These are phyloP conservation scores for Leccinum incarnatum DNA, from an alignment of 768 basidiomycete genomes.

Conservation along the genomic window DNA sequence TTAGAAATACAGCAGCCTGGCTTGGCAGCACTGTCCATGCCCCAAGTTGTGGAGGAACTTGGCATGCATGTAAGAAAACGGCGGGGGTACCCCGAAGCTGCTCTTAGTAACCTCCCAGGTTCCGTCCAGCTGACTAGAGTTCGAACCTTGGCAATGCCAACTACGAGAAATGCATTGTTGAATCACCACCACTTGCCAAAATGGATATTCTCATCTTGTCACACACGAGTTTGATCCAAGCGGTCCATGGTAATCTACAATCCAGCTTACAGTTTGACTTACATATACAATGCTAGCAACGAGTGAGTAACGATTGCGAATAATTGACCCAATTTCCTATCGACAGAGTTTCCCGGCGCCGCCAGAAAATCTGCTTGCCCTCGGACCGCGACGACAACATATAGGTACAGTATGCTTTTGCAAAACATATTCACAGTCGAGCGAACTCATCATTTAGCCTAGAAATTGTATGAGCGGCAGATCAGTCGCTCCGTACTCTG, in stretches of 20 bases:
- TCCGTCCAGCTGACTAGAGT: too few relatives aligned
- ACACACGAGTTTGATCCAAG: too few relatives aligned
- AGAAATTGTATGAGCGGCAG: not conserved
- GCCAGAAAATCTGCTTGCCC: conserved; percentile 14
- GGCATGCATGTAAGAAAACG: not conserved
- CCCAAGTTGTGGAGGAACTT: not conserved
- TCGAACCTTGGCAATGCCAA: too few relatives aligned
- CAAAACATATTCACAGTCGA: not conserved
- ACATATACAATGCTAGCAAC: conserved; percentile 18
- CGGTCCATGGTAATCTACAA: conserved; percentile 10
- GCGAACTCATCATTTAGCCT: conserved; percentile 22
- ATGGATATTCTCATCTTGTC: too few relatives aligned
- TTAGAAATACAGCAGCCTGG: not conserved
- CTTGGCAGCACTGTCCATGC: too few relatives aligned
- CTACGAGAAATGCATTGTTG: too few relatives aligned
- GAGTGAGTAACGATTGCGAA: conserved; percentile 3
- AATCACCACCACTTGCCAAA: too few relatives aligned
- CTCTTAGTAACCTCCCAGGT: too few relatives aligned
- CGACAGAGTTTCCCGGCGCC: conserved; percentile 14
- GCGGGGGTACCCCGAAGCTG: not conserved
- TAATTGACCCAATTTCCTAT: conserved; percentile 1
- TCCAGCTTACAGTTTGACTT: conserved; percentile 1
- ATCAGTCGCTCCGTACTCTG: not conserved
- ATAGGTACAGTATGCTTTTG: not conserved
- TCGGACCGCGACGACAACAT: conserved; percentile 1